Conservation (phyloP, 2,329 filamentous ascomycete genomes). For the Aspergillus sp. region DNA sequence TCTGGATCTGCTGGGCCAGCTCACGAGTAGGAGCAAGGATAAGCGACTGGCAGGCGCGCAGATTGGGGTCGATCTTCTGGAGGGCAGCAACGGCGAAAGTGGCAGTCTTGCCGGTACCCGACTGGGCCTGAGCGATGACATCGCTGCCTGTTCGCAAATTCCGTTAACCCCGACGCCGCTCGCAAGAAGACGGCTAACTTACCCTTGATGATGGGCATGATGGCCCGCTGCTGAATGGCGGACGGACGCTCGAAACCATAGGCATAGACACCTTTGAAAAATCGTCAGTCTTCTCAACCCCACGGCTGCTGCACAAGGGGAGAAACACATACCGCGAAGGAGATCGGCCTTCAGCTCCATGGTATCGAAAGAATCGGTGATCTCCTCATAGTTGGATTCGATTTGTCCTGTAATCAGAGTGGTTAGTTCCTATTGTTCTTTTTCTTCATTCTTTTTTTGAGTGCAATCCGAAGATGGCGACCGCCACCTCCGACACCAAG, state of each 20-base stretch:
- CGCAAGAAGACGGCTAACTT: conserved; percentile 30
- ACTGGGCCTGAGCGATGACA: conserved; percentile 99
- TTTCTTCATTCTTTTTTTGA: conserved; percentile 6
- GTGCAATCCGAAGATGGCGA: conserved; percentile 5
- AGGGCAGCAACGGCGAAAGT: conserved; percentile 99
- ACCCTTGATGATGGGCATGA: conserved; percentile 99
- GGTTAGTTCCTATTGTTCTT: conserved; percentile 6
- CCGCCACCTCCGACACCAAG: conserved; percentile 2
- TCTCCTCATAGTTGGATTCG: conserved; percentile 99
- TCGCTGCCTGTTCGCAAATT: conserved; percentile 63
- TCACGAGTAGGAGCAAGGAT: conserved; percentile 97
- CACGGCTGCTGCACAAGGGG: conserved; percentile 15
- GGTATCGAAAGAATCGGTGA: conserved; percentile 96
- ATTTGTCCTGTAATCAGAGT: conserved; percentile 67
- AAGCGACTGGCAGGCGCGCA: conserved; percentile 96
- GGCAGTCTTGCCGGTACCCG: conserved; percentile 98
- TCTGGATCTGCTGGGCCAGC: conserved; percentile 98
- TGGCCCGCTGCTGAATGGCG: conserved; percentile 98
- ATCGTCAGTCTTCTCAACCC: conserved; percentile 17
- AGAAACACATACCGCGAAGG: conserved; percentile 64
- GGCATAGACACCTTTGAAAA: conserved; percentile 73
- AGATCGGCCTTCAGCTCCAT: conserved; percentile 97
- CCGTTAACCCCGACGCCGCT: conserved; percentile 7
- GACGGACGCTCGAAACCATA: conserved; percentile 99
- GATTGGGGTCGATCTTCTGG: conserved; percentile 90